These are phyloP conservation scores for Thelephora ganbajun DNA, from an alignment of 768 basidiomycete genomes.

Conservation along the genomic window DNA sequence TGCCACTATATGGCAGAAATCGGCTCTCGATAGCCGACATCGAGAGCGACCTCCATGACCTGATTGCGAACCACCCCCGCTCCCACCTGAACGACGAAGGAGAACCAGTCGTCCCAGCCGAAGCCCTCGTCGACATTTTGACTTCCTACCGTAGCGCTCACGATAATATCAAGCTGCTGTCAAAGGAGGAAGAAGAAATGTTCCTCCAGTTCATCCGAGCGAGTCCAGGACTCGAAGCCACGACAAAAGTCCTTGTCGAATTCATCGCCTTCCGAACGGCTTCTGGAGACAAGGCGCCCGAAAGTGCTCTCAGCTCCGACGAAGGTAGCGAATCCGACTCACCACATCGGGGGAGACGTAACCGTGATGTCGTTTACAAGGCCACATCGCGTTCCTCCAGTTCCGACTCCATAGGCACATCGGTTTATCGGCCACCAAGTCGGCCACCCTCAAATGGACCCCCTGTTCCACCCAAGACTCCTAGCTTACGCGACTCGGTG, in stretches of 20 bases:
- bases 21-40: slow-evolving; percentile 62
- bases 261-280: slow-evolving; percentile 37
- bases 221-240: slow-evolving; percentile 54
- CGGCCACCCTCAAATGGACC: slow-evolving; percentile 38
- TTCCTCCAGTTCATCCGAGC: slow-evolving; percentile 41
- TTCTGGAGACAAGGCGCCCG: slow-evolving; percentile 1
- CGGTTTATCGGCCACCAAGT: slow-evolving; percentile 25
- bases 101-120: slow-evolving; percentile 54
- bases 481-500: slow-evolving; percentile 32
- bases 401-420: slow-evolving; percentile 33
- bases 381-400: slow-evolving; percentile 42
- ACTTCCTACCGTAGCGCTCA: slow-evolving; percentile 46
- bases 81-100: slow-evolving; percentile 43
- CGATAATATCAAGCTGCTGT: slow-evolving; percentile 49
- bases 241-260: slow-evolving; percentile 46
- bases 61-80: slow-evolving; percentile 54
- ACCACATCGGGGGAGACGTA: slow-evolving; percentile 28
- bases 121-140: slow-evolving; percentile 59
- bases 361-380: slow-evolving; percentile 17
- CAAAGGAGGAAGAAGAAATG: slow-evolving; percentile 44
- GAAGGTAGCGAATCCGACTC: slow-evolving; percentile 5
- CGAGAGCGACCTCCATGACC: slow-evolving; percentile 48
- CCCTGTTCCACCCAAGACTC: slow-evolving; percentile 41
- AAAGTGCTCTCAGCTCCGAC: slow-evolving; percentile 7
- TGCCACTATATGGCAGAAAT: slow-evolving; percentile 32